Percentiles rank a stretch among this genome's conserved stretches.
Evolutionary conservation across 2,329 filamentous ascomycete species (phyloP).

Genomic region (Fusarium beomiforme): DNA sequence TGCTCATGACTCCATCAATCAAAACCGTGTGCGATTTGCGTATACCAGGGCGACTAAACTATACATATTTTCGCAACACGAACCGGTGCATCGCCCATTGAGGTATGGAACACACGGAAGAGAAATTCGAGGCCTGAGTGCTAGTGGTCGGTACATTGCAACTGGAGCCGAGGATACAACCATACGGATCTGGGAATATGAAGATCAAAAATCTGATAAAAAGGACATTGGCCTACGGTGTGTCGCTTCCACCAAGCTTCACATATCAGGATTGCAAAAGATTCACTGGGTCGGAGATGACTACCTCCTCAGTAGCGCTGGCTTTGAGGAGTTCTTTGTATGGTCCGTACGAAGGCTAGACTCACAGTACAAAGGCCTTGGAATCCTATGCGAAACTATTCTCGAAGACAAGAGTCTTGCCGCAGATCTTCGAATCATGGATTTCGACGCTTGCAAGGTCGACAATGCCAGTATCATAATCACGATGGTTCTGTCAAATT

Average conservation of each 20-base stretch:
- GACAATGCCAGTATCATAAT: conserved; percentile 61
- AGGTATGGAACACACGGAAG: conserved; percentile 82
- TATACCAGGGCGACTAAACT: conserved; percentile 77
- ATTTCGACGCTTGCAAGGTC: conserved; percentile 69
- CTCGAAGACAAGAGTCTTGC: conserved; percentile 61
- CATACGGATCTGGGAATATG: conserved; percentile 76
- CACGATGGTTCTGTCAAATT: conserved; percentile 85
- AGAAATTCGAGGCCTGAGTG: conserved; percentile 73
- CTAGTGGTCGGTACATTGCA: conserved; percentile 57
- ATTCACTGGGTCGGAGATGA: conserved; percentile 77
- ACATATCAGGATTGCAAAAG: conserved; percentile 85
- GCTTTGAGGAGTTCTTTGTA: conserved; percentile 87
- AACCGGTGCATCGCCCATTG: conserved; percentile 58
- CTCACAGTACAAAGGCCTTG: conserved; percentile 59
- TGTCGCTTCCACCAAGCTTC: conserved; percentile 75
- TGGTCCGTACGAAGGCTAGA: conserved; percentile 75
- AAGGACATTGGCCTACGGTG: conserved; percentile 52
- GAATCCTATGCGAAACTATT: conserved; percentile 65
- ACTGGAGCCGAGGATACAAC: conserved; percentile 79
- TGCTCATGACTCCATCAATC: conserved; percentile 44
- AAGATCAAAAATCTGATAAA: conserved; percentile 22
- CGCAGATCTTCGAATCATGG: conserved; percentile 81
- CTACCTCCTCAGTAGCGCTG: conserved; percentile 86
- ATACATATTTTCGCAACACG: conserved; percentile 57
- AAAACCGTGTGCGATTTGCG: conserved; percentile 63